A percentile compares a stretch with the other conserved stretches of the same genome.
phyloP scores from a whole-genome alignment of 2,329 filamentous ascomycete species.

The Calonectria montana region DNA sequence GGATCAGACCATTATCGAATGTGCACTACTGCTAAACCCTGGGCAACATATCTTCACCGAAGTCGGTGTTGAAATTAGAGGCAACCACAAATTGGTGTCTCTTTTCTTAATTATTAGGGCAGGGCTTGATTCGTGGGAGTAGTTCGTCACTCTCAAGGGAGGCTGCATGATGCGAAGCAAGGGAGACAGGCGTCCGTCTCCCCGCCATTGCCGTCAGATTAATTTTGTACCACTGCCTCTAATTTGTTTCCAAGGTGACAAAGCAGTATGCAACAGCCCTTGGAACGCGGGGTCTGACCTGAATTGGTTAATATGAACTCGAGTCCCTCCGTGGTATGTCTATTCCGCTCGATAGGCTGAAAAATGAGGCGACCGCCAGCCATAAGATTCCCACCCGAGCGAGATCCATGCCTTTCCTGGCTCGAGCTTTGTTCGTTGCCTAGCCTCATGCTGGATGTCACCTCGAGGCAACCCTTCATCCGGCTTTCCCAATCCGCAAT shows the following conservation, averaged over 20 bases:
- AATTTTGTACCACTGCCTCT: not conserved
- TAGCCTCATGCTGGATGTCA: not conserved
- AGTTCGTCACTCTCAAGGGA: constrained; percentile 8
- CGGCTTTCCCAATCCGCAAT: no score
- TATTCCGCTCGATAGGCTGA: not conserved
- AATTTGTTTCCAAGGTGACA: not conserved
- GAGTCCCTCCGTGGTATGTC: constrained; percentile 3
- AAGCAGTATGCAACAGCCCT: not conserved
- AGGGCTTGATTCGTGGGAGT: not conserved
- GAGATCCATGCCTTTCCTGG: not conserved
- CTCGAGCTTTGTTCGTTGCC: not conserved
- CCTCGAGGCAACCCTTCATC: not conserved
- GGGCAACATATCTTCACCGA: not conserved
- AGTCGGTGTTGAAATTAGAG: not conserved
- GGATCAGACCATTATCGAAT: not conserved
- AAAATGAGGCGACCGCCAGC: not conserved
- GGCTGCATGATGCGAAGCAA: constrained; percentile 5
- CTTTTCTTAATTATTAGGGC: not conserved
- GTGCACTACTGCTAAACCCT: not conserved
- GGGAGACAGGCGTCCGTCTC: not conserved
- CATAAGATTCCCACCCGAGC: no score
- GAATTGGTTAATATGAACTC: constrained; percentile 4
- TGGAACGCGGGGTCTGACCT: constrained; percentile 22
- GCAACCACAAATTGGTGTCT: not conserved
- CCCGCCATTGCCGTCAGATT: not conserved